Conservation (phyloP, 139 green algal species). For the Chlamydomonas asymmetrica region DNA sequence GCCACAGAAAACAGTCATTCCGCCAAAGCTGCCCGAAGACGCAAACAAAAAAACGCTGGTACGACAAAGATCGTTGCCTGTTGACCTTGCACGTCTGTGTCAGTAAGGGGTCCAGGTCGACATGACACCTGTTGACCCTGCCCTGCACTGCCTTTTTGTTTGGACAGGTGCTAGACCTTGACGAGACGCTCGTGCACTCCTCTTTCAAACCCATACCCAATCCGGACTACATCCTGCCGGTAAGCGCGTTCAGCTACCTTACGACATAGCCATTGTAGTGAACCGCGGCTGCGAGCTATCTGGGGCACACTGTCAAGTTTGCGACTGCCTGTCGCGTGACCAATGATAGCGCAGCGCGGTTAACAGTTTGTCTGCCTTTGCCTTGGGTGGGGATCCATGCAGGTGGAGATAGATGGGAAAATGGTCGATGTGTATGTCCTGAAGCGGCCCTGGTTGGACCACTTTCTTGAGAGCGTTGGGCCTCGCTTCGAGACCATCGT, state of each 20-base stretch:
- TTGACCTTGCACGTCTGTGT: constrained; percentile 24
- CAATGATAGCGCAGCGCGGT: too few relatives aligned
- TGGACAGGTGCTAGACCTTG: constrained; percentile 98
- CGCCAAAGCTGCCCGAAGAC: constrained; percentile 50
- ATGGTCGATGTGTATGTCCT: constrained; percentile 94
- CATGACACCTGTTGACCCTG: too few relatives aligned
- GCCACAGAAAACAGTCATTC: constrained; percentile 24
- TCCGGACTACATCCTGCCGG: constrained; percentile 81
- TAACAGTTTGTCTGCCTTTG: too few relatives aligned
- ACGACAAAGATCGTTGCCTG: constrained; percentile 79
- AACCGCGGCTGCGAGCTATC: too few relatives aligned
- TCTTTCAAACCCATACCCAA: constrained; percentile 91
- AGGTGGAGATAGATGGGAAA: constrained; percentile 85
- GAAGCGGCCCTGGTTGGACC: constrained; percentile 92
- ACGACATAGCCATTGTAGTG: too few relatives aligned
- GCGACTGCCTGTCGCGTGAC: too few relatives aligned
- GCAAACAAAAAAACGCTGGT: constrained; percentile 52
- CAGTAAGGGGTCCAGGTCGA: too few relatives aligned
- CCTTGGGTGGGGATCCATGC: too few relatives aligned
- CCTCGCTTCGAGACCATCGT: constrained; percentile 69
- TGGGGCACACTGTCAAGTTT: too few relatives aligned
- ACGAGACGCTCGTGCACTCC: constrained; percentile 99
- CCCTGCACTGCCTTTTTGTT: too few relatives aligned
- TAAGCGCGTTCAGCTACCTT: too few relatives aligned
- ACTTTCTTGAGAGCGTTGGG: constrained; percentile 82